Base-by-base conservation (phyloP, 2,329 filamentous ascomycete genomes). In the Penicillium expansum region DNA sequence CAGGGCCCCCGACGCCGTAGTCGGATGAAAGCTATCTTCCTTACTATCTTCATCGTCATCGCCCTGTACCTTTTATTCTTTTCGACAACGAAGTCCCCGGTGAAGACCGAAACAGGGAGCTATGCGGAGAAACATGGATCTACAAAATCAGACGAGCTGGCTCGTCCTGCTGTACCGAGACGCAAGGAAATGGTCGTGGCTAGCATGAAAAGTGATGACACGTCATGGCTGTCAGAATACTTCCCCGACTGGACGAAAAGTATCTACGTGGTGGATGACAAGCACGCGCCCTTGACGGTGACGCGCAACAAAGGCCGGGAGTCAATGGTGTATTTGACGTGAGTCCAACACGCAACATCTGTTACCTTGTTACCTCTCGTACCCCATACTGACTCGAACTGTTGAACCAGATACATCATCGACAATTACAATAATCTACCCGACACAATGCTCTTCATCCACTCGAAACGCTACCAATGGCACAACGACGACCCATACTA, bases 261-360 rank as follows among this genome's bases (percentile, higher is more conserved):
- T 57, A 76, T 84, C 56, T 85, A 85, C 66, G 76, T 83, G 27
- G 81, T 82, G 50, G 78, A 86, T 62, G 76, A 83, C 62, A 71
- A 76, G 32, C 61, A 60, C 5, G 80, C 81, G 3, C 59, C 73
- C 20, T 69, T 83, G 59, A 82, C 78, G 0, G 80, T 85, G 14
- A 73, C 78, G 3, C 62, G 64, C 42, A 77, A 77, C 57, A 77
- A 77, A 62, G 76, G 76, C 8, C 69, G 74, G 49, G 76, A 77
- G 59, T 74, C 74, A 6, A 77, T 76, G 74, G 74, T 74, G 4
- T 77, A 77, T 66, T 63, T 77, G 59, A 77, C 74, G 75, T 77
- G 65, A 62, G 73, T 58, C 16, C 11, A 10, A 30, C 9, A 48
- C 33, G 27, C 16, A 32, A 37, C 14, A 8, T 27, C 5, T 8